Base-by-base conservation (phyloP, 2,329 filamentous ascomycete genomes). In the Rutstroemia sp. region DNA sequence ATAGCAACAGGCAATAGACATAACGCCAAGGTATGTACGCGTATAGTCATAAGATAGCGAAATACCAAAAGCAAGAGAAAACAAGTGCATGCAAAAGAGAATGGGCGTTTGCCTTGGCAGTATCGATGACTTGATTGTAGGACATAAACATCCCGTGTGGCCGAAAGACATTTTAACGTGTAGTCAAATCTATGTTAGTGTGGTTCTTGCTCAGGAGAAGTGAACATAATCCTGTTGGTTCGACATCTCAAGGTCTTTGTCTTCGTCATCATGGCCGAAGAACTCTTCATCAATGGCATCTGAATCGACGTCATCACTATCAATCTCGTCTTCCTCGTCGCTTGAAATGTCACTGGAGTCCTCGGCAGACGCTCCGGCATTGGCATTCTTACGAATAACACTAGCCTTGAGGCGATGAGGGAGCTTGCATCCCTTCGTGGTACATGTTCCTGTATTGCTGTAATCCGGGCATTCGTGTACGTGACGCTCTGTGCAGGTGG, bases 401-500 rank as follows among this genome's bases (percentile, higher is more conserved):
- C 88, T 91, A 70, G 91, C 91, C 73, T 89, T 85, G 74, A 94
- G 89, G 70, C 92, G 83, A 74, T 99, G 94, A 58, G 85, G 87
- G 54, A 96, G 80, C 70, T 87, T 88, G 77, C 92, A 97, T 63
- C 86, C 85, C 72, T 86, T 84, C 70, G 81, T 84, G 70, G 84
- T 85, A 81, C 94, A 99, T 61, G 79, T 77, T 66, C 92, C 92
- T 59, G 82, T 90, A 74, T 96, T 95, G 79, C 90, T 89, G 77
- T 95, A 96, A 71, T 95, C 88, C 61, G 94, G 92, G 72, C 94
- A 97, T 72, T 97, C 92, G 73, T 87, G 87, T 57, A 92, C 87
- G 75, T 99, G 94, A 59, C 91, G 87, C 62, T 94, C 84, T 59
- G 82, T 73, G 73, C 94, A 97, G 55, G 78, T 73, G 56, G 80